Base-by-base conservation (phyloP, 306 rosid species). In the Rosa multiflora region DNA sequence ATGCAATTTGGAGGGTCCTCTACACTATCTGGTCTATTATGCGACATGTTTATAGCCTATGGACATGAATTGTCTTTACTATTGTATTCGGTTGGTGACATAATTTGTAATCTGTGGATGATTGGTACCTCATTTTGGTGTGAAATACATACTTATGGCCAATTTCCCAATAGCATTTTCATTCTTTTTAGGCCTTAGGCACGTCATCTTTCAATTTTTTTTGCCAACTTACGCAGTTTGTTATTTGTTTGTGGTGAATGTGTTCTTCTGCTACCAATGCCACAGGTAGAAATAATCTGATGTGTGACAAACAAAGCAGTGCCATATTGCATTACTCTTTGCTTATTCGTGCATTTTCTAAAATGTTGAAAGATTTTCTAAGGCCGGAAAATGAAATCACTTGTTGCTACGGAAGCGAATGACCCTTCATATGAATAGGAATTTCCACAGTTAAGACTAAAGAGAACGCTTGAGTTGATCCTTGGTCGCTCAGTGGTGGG, bases 71-170 rank as follows among this genome's bases (percentile, higher is more conserved):
- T 85, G 75, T 39, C 32, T 78, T 75, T 78, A 70, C 77, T 81
- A 61, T 44, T 37, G 42, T 78, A 73, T 37, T 68, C 74, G 69
- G 42, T 70, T 51, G 58, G 64, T 56, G 67, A 75, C 26, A 37
- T 76, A 85, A 70, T 75, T 75, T 82, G 83, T 85, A 42, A 66
- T 81, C 70, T 39, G 76, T 78, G 83, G 85, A 75, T 78, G 73
- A 48, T 62, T 75, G 78, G 76, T 82, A 7, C 75, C 79, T 52
- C 78, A 70, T 78, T 79, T 32, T 52, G 48, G 80, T 78, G 68
- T 81, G 80, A 73, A 32, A 77, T 82, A 83, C 86, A 63, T 23
- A 43, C 32, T 58, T 15, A 64, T 75, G 81, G 70, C 6, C 47
- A 14, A 14, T 17, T 66, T 15, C 23, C 21, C 23, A 13, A 35